A percentile compares a stretch with the other conserved stretches of the same genome.
Conservation (phyloP, 345 rosid genomes). For the Eutrema yunnanense region DNA sequence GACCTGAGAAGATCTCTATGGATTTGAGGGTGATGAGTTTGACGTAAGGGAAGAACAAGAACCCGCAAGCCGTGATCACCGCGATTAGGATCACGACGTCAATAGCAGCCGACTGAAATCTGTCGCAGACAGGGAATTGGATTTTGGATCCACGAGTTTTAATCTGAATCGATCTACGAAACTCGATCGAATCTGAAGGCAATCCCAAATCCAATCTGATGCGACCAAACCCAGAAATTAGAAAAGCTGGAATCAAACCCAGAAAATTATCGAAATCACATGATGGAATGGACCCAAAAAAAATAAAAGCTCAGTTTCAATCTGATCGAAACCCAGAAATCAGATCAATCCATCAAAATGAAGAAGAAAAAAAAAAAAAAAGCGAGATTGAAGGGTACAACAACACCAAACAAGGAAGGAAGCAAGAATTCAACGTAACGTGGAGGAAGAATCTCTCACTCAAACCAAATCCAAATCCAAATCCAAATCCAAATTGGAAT, state of each 20-base stretch:
- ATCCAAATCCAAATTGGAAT: too few species aligned
- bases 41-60: constrained; percentile 64
- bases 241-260: too few species aligned
- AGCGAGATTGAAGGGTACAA: not conserved
- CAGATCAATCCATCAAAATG: not conserved
- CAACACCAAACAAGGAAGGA: not conserved
- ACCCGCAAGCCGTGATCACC: constrained; percentile 68
- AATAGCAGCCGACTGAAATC: constrained; percentile 66
- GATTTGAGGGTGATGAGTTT: constrained; percentile 35
- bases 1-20: constrained; percentile 33
- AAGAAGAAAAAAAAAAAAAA: too few species aligned
- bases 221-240: too few species aligned
- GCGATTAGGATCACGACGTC: constrained; percentile 72
- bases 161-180: not conserved
- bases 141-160: not conserved
- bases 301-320: not conserved
- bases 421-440: not conserved
- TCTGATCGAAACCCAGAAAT: not conserved
- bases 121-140: constrained; percentile 45
- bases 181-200: not conserved
- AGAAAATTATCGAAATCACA: too few species aligned
- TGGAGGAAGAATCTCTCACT: not conserved
- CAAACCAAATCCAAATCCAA: constrained; percentile 1
- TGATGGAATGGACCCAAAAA: too few species aligned
- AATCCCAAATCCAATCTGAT: not conserved